phyloP scores from a whole-genome alignment of 1,284 basidiomycete species.

The Thelephora terrestris region DNA sequence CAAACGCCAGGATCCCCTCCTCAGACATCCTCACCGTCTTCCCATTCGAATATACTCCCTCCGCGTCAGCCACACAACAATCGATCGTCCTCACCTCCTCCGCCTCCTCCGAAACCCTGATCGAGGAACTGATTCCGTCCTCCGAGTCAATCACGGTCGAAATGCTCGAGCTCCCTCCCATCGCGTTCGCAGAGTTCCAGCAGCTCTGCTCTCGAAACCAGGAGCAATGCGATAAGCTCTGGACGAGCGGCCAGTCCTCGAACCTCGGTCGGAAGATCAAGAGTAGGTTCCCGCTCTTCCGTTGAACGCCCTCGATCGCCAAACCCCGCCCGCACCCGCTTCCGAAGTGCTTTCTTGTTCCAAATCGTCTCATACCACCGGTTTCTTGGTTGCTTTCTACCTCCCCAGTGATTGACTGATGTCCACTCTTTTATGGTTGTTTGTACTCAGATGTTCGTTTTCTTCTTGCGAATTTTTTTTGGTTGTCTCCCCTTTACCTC shows the following conservation, averaged over 20 bases:
- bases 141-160: constrained; percentile 24
- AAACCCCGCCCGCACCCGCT: too few relatives aligned
- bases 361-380: too few relatives aligned
- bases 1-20: constrained; percentile 46
- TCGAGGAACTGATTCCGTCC: background rate
- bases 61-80: constrained; percentile 10
- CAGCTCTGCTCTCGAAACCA: constrained; percentile 38
- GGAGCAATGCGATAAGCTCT: constrained; percentile 41
- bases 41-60: constrained; percentile 29
- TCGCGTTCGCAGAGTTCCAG: constrained; percentile 44
- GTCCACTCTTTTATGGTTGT: too few relatives aligned
- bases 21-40: constrained; percentile 49
- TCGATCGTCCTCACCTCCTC: background rate
- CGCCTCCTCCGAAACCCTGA: background rate
- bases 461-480: too few relatives aligned
- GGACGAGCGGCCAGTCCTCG: constrained; percentile 21
- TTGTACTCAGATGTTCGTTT: too few relatives aligned
- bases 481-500: too few relatives aligned
- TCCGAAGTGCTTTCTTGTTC: too few relatives aligned
- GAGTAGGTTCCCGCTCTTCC: too few relatives aligned
- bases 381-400: too few relatives aligned
- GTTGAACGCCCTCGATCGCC: too few relatives aligned
- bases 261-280: too few relatives aligned
- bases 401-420: too few relatives aligned
- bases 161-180: constrained; percentile 49